Evolutionary conservation across 2,329 filamentous ascomycete species (phyloP).

Genomic region (Apiospora koreana): DNA sequence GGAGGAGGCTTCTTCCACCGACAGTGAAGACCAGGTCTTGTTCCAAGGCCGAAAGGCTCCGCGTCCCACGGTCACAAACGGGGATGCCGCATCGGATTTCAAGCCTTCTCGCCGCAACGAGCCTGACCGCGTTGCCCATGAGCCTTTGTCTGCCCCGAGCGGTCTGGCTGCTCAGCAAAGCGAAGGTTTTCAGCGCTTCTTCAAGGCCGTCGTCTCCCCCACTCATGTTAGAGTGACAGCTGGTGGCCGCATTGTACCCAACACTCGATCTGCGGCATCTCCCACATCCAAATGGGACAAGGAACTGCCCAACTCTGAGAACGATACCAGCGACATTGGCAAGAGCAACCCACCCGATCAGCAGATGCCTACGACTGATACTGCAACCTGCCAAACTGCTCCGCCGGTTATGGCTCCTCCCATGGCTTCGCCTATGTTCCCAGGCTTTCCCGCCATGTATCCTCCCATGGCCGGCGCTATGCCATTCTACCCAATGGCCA

Average conservation of each 20-base stretch:
- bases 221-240: constrained; percentile 68
- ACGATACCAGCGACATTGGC: constrained; percentile 14
- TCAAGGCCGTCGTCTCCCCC: constrained; percentile 67
- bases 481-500: constrained; percentile 28
- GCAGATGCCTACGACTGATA: not conserved
- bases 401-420: constrained; percentile 17
- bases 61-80: constrained; percentile 17
- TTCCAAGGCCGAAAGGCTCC: constrained; percentile 37
- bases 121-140: constrained; percentile 42
- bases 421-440: constrained; percentile 22
- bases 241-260: constrained; percentile 67
- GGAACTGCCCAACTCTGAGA: constrained; percentile 35
- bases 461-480: constrained; percentile 30
- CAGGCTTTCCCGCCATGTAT: constrained; percentile 22
- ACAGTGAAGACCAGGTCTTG: constrained; percentile 36
- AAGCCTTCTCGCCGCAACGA: constrained; percentile 48
- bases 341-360: not conserved
- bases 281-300: constrained; percentile 53
- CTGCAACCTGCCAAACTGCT: not conserved
- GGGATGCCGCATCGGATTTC: constrained; percentile 33
- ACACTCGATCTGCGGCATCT: constrained; percentile 56
- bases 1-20: constrained; percentile 37
- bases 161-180: constrained; percentile 56
- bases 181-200: constrained; percentile 69
- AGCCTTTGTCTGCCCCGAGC: constrained; percentile 55